These are phyloP conservation scores for Groenewaldozyma sp. DNA, from an alignment of 1,139 yeast species.

Conservation along the genomic window DNA sequence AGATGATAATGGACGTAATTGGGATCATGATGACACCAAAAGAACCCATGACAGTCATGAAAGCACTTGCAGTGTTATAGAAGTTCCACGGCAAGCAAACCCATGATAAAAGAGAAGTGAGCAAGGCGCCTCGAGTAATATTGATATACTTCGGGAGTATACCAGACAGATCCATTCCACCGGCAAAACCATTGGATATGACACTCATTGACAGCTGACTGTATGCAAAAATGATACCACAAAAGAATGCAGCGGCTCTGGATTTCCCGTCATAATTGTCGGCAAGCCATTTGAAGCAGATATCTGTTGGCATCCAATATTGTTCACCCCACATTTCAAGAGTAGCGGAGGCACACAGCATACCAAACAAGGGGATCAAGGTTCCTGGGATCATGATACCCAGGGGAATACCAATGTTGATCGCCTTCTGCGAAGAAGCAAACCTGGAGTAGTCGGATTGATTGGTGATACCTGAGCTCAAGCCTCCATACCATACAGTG, in stretches of 20 bases:
- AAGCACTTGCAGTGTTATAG: constrained; percentile 38
- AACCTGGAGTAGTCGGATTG: constrained; percentile 40
- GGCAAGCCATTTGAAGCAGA: constrained; percentile 8
- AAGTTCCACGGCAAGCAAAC: constrained; percentile 40
- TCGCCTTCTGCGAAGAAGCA: constrained; percentile 21
- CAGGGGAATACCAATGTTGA: constrained; percentile 18
- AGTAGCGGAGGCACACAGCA: constrained; percentile 30
- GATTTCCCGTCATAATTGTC: constrained; percentile 7
- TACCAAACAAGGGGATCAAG: constrained; percentile 34
- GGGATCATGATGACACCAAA: constrained; percentile 41
- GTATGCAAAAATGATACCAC: constrained; percentile 36
- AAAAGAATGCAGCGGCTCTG: constrained; percentile 35
- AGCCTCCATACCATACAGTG: constrained; percentile 18
- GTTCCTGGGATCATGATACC: constrained; percentile 28
- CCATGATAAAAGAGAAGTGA: constrained; percentile 37
- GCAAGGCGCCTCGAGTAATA: constrained; percentile 43
- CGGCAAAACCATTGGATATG: constrained; percentile 43
- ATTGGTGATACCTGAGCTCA: constrained; percentile 28
- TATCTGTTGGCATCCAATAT: constrained; percentile 15
- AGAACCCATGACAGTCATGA: constrained; percentile 38
- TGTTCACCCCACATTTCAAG: constrained; percentile 24
- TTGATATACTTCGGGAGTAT: constrained; percentile 40
- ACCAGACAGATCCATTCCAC: constrained; percentile 46
- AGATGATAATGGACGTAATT: constrained; percentile 35
- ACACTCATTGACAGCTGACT: constrained; percentile 42